Conservation (phyloP, 2,329 filamentous ascomycete genomes). For the Aspergillus ibericus region DNA sequence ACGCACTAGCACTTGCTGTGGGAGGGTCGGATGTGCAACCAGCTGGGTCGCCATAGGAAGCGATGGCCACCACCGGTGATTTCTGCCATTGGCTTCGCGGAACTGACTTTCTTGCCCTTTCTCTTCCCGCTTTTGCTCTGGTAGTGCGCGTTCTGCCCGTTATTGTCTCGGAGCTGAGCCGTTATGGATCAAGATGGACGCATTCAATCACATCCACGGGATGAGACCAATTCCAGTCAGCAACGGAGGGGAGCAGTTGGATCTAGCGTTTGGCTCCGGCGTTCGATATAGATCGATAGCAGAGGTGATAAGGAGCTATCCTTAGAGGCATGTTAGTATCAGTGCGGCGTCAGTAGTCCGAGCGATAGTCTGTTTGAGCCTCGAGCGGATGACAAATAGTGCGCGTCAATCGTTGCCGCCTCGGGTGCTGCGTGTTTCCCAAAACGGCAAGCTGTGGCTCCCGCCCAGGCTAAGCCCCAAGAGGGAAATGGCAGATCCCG, state of each 20-base stretch:
- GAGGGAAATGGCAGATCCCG: slow-evolving; percentile 5
- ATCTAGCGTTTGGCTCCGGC: not conserved
- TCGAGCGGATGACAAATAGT: slow-evolving; percentile 19
- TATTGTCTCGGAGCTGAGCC: not conserved
- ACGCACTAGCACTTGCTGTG: slow-evolving; percentile 10
- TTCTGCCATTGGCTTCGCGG: slow-evolving; percentile 5
- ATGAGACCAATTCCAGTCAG: not conserved
- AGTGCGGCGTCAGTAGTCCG: slow-evolving; percentile 2
- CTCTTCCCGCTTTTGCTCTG: not conserved
- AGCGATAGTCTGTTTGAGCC: slow-evolving; percentile 15
- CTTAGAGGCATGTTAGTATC: slow-evolving; percentile 2
- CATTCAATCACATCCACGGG: not conserved
- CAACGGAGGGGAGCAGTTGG: not conserved
- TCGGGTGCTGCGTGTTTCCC: slow-evolving; percentile 20
- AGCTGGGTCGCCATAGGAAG: slow-evolving; percentile 3
- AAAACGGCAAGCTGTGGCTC: too few relatives aligned
- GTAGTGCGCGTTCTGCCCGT: not conserved
- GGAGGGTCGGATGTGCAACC: slow-evolving; percentile 17
- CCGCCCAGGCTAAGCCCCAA: not conserved
- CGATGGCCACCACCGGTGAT: slow-evolving; percentile 13
- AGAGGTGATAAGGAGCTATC: not conserved
- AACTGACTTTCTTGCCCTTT: not conserved
- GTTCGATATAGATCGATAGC: not conserved
- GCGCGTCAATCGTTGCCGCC: slow-evolving; percentile 16
- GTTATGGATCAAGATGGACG: not conserved